Percentiles rank a stretch among this genome's conserved stretches.
These are phyloP conservation scores for Solanum pennellii DNA, from an alignment of 257 asterid species.

Conservation along the genomic window DNA sequence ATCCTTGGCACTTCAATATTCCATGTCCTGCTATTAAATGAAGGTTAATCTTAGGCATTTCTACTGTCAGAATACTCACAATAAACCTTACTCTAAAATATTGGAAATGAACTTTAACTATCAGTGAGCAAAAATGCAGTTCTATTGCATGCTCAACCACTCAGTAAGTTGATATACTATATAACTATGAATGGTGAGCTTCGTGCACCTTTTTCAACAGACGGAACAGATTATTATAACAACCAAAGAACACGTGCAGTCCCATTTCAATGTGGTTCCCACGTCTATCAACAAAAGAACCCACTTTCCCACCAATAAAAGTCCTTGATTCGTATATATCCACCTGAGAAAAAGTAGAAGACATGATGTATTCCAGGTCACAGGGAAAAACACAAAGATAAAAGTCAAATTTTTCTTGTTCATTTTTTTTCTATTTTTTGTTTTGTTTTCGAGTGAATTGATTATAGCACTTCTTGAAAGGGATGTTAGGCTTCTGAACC, in stretches of 20 bases:
- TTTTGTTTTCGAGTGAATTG: neutral
- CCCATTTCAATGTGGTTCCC: constrained; percentile 99
- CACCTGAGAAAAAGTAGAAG: constrained; percentile 47
- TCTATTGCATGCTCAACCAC: neutral
- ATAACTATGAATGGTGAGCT: neutral
- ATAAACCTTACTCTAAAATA: neutral
- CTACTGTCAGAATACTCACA: neutral
- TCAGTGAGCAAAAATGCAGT: neutral
- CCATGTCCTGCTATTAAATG: neutral
- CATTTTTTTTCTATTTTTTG: neutral
- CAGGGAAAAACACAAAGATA: neutral
- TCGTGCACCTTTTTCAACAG: constrained; percentile 79
- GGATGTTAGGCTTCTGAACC: constrained; percentile 28
- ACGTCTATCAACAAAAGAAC: constrained; percentile 83
- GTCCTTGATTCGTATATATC: constrained; percentile 87
- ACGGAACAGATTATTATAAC: constrained; percentile 94
- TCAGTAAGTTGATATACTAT: neutral
- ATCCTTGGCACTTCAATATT: neutral
- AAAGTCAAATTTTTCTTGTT: neutral
- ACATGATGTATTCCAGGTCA: neutral
- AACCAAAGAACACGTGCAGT: constrained; percentile 94
- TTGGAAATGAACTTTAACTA: neutral
- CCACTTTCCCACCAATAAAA: constrained; percentile 98
- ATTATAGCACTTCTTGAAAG: neutral
- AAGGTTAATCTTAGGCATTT: neutral